Conservation (phyloP, 2,329 filamentous ascomycete genomes). For the Aspergillus terreus region DNA sequence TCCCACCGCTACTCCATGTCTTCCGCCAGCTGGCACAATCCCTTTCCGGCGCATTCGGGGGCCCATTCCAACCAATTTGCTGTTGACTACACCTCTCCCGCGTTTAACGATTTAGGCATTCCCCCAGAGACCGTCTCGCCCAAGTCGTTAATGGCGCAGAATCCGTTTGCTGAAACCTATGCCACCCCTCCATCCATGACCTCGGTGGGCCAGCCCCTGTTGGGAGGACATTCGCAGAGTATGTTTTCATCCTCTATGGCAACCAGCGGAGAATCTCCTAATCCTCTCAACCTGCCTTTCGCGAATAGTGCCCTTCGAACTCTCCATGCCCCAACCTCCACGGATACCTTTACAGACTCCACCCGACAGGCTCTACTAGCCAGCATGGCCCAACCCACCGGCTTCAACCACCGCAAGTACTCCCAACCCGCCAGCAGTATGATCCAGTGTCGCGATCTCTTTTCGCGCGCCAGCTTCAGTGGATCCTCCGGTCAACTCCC, state of each 20-base stretch:
- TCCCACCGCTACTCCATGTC: constrained; percentile 57
- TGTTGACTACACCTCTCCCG: constrained; percentile 68
- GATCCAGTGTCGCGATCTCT: constrained; percentile 33
- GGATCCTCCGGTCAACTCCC: constrained; percentile 58
- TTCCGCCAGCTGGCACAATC: constrained; percentile 62
- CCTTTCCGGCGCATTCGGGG: constrained; percentile 66
- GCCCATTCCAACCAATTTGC: constrained; percentile 65
- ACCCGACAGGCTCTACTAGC: constrained; percentile 61
- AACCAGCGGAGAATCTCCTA: constrained; percentile 43
- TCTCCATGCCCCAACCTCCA: constrained; percentile 58
- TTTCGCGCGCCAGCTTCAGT: constrained; percentile 34
- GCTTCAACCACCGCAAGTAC: constrained; percentile 56
- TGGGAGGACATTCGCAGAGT: constrained; percentile 60
- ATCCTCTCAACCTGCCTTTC: constrained; percentile 45
- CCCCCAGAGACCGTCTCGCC: constrained; percentile 71
- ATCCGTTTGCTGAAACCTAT: constrained; percentile 66
- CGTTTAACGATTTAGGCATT: constrained; percentile 72
- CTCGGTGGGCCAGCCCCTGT: constrained; percentile 67
- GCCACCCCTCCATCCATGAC: constrained; percentile 73
- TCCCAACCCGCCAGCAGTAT: constrained; percentile 57
- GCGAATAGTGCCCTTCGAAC: constrained; percentile 61
- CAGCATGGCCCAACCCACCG: constrained; percentile 58
- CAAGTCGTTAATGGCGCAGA: constrained; percentile 68
- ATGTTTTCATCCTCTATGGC: constrained; percentile 46
- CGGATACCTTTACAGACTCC: constrained; percentile 64